Evolutionary conservation across 169 alveolate genomes (phyloP).

Genomic region (Condylostoma magnum): DNA sequence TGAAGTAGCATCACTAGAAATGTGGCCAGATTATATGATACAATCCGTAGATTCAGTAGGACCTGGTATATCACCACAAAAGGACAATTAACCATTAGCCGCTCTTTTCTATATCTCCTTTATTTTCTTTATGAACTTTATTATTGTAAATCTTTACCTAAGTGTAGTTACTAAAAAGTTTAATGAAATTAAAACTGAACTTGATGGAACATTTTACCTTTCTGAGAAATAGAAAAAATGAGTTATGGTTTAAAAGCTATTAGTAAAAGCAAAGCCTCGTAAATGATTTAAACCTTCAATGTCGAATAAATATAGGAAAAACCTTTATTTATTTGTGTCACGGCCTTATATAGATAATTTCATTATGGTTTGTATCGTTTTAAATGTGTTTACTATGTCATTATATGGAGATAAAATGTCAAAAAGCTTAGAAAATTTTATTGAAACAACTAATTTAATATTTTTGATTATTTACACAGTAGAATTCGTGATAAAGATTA

Average conservation of each 20-base stretch:
- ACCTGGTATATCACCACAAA: background rate
- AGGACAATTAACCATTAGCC: background rate
- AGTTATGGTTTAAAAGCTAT: background rate
- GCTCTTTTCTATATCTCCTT: background rate
- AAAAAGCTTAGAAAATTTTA: background rate
- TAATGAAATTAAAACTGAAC: background rate
- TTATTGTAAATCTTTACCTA: background rate
- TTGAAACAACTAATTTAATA: background rate
- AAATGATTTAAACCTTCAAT: background rate
- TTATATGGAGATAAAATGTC: background rate
- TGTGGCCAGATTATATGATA: constrained; percentile 29
- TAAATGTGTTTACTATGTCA: background rate
- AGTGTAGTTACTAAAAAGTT: constrained; percentile 4
- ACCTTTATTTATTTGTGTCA: background rate
- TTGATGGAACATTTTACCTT: background rate
- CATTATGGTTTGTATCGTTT: background rate
- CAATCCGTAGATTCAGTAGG: constrained; percentile 29
- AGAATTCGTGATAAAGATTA: background rate
- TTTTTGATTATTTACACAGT: background rate
- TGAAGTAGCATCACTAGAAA: constrained; percentile 39
- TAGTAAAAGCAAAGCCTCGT: background rate
- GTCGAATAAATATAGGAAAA: background rate
- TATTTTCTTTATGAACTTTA: background rate
- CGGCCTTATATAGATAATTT: background rate
- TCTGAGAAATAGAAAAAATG: background rate